Conservation (phyloP, 1,284 basidiomycete genomes). For the Apiotrichum mycotoxinovorans region DNA sequence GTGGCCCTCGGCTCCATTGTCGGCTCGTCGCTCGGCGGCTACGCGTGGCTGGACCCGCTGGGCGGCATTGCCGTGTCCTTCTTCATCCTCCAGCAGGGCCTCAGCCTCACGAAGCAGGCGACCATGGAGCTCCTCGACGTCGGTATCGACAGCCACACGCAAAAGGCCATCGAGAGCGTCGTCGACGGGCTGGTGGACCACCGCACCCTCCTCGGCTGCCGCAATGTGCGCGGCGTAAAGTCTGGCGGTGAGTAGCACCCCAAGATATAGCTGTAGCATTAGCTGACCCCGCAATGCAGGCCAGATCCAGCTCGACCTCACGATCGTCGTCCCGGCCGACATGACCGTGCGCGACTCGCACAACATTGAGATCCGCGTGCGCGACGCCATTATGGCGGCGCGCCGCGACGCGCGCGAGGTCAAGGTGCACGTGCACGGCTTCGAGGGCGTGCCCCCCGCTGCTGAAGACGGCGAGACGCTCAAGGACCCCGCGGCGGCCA, state of each 20-base stretch:
- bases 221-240: slow-evolving; percentile 68
- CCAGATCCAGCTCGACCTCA: slow-evolving; percentile 49
- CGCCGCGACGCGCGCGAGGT: slow-evolving; percentile 76
- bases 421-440: slow-evolving; percentile 61
- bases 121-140: slow-evolving; percentile 82
- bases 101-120: slow-evolving; percentile 65
- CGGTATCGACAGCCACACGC: slow-evolving; percentile 63
- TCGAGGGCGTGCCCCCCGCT: slow-evolving; percentile 14
- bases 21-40: slow-evolving; percentile 74
- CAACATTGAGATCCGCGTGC: slow-evolving; percentile 62
- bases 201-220: slow-evolving; percentile 56
- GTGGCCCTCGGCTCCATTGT: slow-evolving; percentile 86
- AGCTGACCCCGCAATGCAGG: too few relatives aligned
- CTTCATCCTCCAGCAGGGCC: slow-evolving; percentile 84
- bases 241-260: slow-evolving; percentile 56
- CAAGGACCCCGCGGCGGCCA: not conserved
- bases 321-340: slow-evolving; percentile 62
- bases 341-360: slow-evolving; percentile 61
- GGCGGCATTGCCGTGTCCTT: slow-evolving; percentile 87
- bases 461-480: not conserved
- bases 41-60: slow-evolving; percentile 83
- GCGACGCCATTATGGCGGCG: slow-evolving; percentile 59
- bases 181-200: slow-evolving; percentile 58
- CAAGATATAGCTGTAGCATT: too few relatives aligned
- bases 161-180: slow-evolving; percentile 56